phyloP scores from a whole-genome alignment of 208 protist species.

The Leishmania tarentolae region DNA sequence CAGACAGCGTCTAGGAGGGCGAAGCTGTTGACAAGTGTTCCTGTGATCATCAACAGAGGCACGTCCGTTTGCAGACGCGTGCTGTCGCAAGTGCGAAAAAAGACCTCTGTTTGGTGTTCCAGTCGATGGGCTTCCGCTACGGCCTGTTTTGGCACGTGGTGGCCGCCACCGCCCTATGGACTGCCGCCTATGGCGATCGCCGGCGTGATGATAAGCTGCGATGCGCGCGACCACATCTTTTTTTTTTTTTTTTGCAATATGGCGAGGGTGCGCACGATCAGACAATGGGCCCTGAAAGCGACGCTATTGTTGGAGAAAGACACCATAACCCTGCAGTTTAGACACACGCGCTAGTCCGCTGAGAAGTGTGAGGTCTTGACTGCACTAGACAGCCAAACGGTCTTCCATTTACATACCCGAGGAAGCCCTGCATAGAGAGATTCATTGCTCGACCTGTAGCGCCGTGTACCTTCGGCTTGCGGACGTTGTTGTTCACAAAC shows the following conservation, averaged over 20 bases:
- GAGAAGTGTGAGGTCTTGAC: slow-evolving; percentile 41
- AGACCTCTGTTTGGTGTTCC: slow-evolving; percentile 18
- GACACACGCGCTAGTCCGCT: slow-evolving; percentile 52
- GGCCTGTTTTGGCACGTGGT: slow-evolving; percentile 51
- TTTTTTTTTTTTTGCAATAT: slow-evolving; percentile 32
- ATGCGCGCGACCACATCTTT: slow-evolving; percentile 32
- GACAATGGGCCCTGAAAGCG: slow-evolving; percentile 38
- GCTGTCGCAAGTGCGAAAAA: slow-evolving; percentile 29
- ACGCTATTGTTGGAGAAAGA: slow-evolving; percentile 73
- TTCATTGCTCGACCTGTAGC: slow-evolving; percentile 6
- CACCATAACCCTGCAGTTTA: slow-evolving; percentile 51
- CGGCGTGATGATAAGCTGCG: slow-evolving; percentile 34
- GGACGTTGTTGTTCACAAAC: slow-evolving; percentile 38
- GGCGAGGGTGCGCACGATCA: slow-evolving; percentile 26
- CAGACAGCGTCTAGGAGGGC: slow-evolving; percentile 49
- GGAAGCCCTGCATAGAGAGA: slow-evolving; percentile 51
- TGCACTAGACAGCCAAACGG: slow-evolving; percentile 40
- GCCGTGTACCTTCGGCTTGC: slow-evolving; percentile 28
- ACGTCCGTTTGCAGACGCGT: slow-evolving; percentile 21
- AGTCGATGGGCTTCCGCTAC: slow-evolving; percentile 44
- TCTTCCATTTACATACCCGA: slow-evolving; percentile 63
- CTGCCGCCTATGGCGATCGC: slow-evolving; percentile 40
- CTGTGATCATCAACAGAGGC: slow-evolving; percentile 42
- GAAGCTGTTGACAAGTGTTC: slow-evolving; percentile 51
- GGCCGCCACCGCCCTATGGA: slow-evolving; percentile 44